A percentile compares a stretch with the other conserved stretches of the same genome.
phyloP scores from a whole-genome alignment of 1,284 basidiomycete species.

The Taiwanofungus camphoratus region DNA sequence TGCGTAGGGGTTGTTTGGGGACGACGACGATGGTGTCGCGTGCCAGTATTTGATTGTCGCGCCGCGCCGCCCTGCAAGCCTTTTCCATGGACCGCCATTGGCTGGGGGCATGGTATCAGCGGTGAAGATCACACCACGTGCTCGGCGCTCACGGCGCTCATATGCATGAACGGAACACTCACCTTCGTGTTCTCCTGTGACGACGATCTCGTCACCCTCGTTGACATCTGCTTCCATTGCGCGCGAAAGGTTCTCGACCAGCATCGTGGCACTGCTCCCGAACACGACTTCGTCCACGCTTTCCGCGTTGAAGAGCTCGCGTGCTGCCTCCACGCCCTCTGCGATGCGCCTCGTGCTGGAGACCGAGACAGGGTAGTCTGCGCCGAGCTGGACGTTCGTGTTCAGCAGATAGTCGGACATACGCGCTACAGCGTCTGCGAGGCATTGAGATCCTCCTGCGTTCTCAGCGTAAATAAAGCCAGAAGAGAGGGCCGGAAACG shows the following conservation, averaged over 20 bases:
- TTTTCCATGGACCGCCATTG: constrained; percentile 76
- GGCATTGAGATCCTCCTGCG: constrained; percentile 71
- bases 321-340: constrained; percentile 46
- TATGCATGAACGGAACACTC: constrained; percentile 10
- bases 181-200: constrained; percentile 79
- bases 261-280: constrained; percentile 62
- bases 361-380: constrained; percentile 56
- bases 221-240: constrained; percentile 49
- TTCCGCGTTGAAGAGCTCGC: constrained; percentile 57
- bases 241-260: constrained; percentile 59
- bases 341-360: constrained; percentile 47
- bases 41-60: constrained; percentile 57
- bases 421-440: constrained; percentile 46
- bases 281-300: constrained; percentile 60
- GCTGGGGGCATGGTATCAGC: constrained; percentile 35
- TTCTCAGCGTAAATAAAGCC: constrained; percentile 73
- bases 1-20: constrained; percentile 59
- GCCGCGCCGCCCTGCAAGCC: constrained; percentile 55
- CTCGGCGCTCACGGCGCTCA: too few relatives aligned
- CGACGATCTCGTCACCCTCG: constrained; percentile 63
- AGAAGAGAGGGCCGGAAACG: constrained; percentile 57
- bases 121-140: background rate
- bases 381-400: constrained; percentile 71
- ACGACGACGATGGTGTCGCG: constrained; percentile 34
- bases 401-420: constrained; percentile 64